These are phyloP conservation scores for Aspergillus candidus DNA, from an alignment of 2,329 filamentous ascomycete genomes.

Conservation along the genomic window DNA sequence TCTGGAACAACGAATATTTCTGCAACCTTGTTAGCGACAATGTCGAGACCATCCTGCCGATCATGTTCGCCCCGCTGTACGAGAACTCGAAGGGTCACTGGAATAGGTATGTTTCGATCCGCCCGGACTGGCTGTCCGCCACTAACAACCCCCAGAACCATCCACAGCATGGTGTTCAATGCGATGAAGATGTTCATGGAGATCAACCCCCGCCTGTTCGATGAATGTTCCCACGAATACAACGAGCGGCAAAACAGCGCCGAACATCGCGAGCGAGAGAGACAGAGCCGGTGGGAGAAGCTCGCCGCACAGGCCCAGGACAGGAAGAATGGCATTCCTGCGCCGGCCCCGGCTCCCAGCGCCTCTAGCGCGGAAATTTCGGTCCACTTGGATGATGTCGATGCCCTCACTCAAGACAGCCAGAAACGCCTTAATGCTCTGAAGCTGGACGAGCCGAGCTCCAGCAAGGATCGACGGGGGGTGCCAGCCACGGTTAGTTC, in stretches of 20 bases:
- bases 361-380: constrained; percentile 37
- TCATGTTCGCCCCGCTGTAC: constrained; percentile 98
- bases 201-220: constrained; percentile 96
- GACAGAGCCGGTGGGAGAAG: constrained; percentile 84
- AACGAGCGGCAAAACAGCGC: constrained; percentile 93
- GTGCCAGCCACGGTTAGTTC: constrained; percentile 42
- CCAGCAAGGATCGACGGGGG: constrained; percentile 46
- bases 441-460: constrained; percentile 65
- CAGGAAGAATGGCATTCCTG: constrained; percentile 47
- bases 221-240: constrained; percentile 97
- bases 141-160: constrained; percentile 60
- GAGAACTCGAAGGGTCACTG: constrained; percentile 99
- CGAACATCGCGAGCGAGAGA: constrained; percentile 70
- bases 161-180: constrained; percentile 99
- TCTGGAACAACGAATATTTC: constrained; percentile 99
- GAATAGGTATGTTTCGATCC: constrained; percentile 66
- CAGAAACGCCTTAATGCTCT: constrained; percentile 83
- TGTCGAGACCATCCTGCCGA: constrained; percentile 94
- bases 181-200: constrained; percentile 99
- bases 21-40: constrained; percentile 99
- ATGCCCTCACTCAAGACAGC: constrained; percentile 73
- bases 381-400: constrained; percentile 60
- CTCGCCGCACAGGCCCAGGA: constrained; percentile 73
- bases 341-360: constrained; percentile 30
- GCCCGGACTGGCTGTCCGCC: neutral